phyloP scores from a whole-genome alignment of 352 stramenopile genomes.

The Pythium plurisporium region DNA sequence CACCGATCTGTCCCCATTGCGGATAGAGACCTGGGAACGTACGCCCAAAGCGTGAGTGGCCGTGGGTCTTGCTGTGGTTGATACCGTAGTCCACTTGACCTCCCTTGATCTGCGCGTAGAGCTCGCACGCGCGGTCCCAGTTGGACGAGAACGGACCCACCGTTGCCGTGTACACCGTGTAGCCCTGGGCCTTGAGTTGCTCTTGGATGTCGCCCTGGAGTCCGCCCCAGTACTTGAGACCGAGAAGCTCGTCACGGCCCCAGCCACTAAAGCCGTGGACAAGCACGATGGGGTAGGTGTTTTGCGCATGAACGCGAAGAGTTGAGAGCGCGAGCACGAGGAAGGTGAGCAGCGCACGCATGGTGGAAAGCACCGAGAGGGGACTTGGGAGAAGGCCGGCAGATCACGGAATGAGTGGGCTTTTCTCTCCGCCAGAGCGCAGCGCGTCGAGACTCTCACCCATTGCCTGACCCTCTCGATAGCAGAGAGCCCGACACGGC shows the following conservation, averaged over 20 bases:
- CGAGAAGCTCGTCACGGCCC: conserved; percentile 18
- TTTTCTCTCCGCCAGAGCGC: too few species aligned
- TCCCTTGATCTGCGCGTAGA: conserved; percentile 40
- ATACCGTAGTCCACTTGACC: conserved; percentile 29
- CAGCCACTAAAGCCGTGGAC: conserved; percentile 29
- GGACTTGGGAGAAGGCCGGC: neutral
- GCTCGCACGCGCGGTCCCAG: conserved; percentile 40
- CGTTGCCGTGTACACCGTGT: conserved; percentile 24
- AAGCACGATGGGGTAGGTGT: conserved; percentile 26
- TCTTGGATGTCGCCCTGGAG: conserved; percentile 22
- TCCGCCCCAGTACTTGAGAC: conserved; percentile 24
- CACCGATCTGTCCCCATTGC: conserved; percentile 41
- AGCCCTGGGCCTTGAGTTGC: conserved; percentile 30
- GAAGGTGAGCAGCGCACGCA: conserved; percentile 7
- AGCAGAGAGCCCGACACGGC: too few species aligned
- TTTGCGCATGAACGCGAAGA: too few species aligned
- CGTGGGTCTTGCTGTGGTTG: conserved; percentile 16
- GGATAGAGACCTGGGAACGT: conserved; percentile 54
- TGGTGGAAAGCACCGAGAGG: neutral
- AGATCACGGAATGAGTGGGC: neutral
- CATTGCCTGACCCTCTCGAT: too few species aligned
- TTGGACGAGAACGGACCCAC: conserved; percentile 31
- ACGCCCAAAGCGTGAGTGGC: conserved; percentile 31
- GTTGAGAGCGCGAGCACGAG: conserved; percentile 8
- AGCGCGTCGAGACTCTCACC: too few species aligned